Conservation (phyloP, 192 early-diverging fungal genomes). For the Chytriomyces confervae region DNA sequence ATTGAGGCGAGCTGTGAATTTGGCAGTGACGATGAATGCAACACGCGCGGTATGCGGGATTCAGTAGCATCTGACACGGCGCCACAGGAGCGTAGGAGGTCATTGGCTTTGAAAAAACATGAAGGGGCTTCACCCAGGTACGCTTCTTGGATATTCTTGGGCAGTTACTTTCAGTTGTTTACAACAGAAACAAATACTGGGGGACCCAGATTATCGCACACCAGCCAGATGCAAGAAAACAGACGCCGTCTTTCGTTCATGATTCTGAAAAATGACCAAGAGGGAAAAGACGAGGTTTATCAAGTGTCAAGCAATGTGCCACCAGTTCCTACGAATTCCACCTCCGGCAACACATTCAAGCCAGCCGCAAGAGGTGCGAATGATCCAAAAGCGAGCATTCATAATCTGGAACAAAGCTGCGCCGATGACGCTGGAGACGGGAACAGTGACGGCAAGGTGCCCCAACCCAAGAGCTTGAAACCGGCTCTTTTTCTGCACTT, state of each 20-base stretch:
- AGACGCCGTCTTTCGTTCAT: slow-evolving; percentile 2
- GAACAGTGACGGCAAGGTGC: neutral
- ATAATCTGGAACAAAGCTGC: neutral
- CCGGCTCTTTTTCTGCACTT: neutral
- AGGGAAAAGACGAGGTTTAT: neutral
- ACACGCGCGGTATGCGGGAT: too few species aligned
- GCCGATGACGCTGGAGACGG: neutral
- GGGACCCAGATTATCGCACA: too few species aligned
- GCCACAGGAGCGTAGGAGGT: too few species aligned
- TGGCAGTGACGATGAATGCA: too few species aligned
- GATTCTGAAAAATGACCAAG: neutral
- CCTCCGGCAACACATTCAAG: too few species aligned
- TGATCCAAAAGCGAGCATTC: neutral
- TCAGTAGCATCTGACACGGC: too few species aligned
- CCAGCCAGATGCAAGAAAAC: neutral
- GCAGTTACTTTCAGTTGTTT: too few species aligned
- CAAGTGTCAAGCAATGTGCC: neutral
- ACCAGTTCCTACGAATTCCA: neutral
- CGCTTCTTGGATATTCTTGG: too few species aligned
- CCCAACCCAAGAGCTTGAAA: neutral
- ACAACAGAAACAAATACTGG: too few species aligned
- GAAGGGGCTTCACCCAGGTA: too few species aligned
- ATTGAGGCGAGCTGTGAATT: too few species aligned
- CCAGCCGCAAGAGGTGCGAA: neutral
- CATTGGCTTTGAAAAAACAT: too few species aligned